Conservation (phyloP, 768 basidiomycete genomes). For the Mycena belliarum region DNA sequence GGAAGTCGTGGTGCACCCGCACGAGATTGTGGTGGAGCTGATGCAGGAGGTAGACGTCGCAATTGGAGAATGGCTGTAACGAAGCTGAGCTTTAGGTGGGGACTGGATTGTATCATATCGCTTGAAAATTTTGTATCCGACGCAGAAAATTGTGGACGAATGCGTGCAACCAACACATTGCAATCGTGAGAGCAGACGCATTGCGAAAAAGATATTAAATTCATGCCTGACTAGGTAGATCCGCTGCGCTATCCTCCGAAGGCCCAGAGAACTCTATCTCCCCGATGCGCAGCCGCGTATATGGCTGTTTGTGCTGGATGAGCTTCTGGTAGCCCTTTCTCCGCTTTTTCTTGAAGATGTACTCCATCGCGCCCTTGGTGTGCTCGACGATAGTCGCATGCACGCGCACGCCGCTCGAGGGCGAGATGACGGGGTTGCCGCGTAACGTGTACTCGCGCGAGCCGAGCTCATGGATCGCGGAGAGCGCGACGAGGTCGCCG, state of each 20-base stretch:
- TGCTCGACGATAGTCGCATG: conserved; percentile 92
- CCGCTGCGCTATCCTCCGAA: neutral
- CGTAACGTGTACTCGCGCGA: conserved; percentile 92
- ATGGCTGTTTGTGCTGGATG: conserved; percentile 87
- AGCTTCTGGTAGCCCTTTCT: conserved; percentile 98
- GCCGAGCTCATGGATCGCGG: conserved; percentile 88
- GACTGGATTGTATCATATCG: too few species aligned
- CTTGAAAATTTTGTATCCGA: too few species aligned
- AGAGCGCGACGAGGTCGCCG: conserved; percentile 81
- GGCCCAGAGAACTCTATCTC: conserved; percentile 54
- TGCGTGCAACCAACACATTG: too few species aligned
- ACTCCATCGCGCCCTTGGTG: conserved; percentile 88
- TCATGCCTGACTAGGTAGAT: conserved; percentile 26
- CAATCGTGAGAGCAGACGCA: too few species aligned
- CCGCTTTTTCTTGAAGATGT: conserved; percentile 92
- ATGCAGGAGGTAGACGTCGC: neutral
- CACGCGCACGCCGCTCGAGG: conserved; percentile 72
- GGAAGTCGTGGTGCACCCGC: too few species aligned
- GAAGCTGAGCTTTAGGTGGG: too few species aligned
- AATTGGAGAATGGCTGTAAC: neutral
- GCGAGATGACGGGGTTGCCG: conserved; percentile 70
- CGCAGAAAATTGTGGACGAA: too few species aligned
- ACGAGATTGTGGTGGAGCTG: neutral
- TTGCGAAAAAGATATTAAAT: neutral
- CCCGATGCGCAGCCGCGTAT: conserved; percentile 89